Percentiles rank a stretch among this genome's conserved stretches.
These are phyloP conservation scores for Chytridium lagenaria DNA, from an alignment of 371 early-diverging fungal species.

Conservation along the genomic window DNA sequence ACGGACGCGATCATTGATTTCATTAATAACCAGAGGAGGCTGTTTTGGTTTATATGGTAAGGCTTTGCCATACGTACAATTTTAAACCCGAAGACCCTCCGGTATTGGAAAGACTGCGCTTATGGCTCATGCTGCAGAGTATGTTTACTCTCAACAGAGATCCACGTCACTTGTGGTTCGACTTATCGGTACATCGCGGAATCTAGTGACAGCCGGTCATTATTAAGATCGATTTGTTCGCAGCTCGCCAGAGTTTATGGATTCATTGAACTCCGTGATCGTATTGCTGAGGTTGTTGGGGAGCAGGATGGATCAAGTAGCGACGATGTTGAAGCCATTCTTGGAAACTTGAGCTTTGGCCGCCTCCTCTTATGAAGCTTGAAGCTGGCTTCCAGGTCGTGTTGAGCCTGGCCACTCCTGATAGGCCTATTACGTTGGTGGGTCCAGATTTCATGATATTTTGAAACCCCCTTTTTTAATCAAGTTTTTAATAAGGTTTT, in stretches of 20 bases:
- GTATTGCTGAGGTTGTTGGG: constrained; percentile 18
- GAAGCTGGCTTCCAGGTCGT: constrained; percentile 31
- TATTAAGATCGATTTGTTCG: constrained; percentile 30
- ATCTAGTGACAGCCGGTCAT: constrained; percentile 26
- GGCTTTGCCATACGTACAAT: not conserved
- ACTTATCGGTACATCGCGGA: constrained; percentile 26
- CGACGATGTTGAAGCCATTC: constrained; percentile 21
- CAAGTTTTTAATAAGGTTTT: too few species aligned
- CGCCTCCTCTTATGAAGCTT: constrained; percentile 34
- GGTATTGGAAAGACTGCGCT: constrained; percentile 36
- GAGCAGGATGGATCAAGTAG: constrained; percentile 26
- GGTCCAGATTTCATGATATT: too few species aligned
- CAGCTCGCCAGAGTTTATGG: constrained; percentile 32
- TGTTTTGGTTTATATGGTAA: constrained; percentile 36
- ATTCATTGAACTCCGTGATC: constrained; percentile 21
- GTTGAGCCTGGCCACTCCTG: constrained; percentile 26
- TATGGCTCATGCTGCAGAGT: constrained; percentile 23
- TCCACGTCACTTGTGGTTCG: constrained; percentile 21
- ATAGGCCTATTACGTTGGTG: constrained; percentile 30
- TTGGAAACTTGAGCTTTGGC: constrained; percentile 37
- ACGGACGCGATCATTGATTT: constrained; percentile 17
- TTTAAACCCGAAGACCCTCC: constrained; percentile 27
- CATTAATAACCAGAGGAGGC: constrained; percentile 10
- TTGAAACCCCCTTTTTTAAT: too few species aligned
- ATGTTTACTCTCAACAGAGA: constrained; percentile 4